phyloP scores from a whole-genome alignment of 345 rosid genomes.

The Jatropha curcas region DNA sequence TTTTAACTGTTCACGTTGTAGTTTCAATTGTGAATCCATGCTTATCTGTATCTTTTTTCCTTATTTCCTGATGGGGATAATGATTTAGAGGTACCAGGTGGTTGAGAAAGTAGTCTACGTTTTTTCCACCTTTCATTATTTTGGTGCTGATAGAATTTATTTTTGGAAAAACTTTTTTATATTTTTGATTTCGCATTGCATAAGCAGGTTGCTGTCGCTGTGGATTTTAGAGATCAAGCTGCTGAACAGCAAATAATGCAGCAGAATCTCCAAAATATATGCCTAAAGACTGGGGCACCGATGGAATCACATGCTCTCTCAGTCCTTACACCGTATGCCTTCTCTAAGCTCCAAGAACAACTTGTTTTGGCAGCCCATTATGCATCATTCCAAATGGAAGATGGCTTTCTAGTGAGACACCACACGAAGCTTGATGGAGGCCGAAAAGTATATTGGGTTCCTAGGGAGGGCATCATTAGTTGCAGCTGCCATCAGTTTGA shows the following conservation, averaged over 20 bases:
- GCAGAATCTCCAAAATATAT: conserved; percentile 86
- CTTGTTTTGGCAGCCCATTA: conserved; percentile 93
- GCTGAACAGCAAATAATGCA: conserved; percentile 98
- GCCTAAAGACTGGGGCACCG: conserved; percentile 87
- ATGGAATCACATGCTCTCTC: conserved; percentile 94
- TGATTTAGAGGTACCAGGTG: not conserved
- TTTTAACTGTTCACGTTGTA: not conserved
- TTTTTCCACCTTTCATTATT: not conserved
- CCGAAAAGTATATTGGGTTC: conserved; percentile 86
- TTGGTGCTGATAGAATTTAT: not conserved
- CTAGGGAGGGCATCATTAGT: conserved; percentile 80
- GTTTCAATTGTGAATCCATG: not conserved
- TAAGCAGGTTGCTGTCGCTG: conserved; percentile 74
- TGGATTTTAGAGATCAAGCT: conserved; percentile 93
- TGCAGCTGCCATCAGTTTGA: conserved; percentile 96
- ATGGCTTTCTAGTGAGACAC: conserved; percentile 83
- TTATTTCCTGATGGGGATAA: not conserved
- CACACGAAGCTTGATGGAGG: conserved; percentile 94
- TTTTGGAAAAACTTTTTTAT: not conserved
- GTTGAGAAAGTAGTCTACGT: not conserved
- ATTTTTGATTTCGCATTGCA: conserved; percentile 17
- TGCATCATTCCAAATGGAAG: conserved; percentile 88
- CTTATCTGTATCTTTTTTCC: not conserved
- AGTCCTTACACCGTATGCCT: conserved; percentile 88
- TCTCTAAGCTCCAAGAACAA: conserved; percentile 95